Evolutionary conservation across 2,329 filamentous ascomycete species (phyloP).

Genomic region (Penicillium decumbens): DNA sequence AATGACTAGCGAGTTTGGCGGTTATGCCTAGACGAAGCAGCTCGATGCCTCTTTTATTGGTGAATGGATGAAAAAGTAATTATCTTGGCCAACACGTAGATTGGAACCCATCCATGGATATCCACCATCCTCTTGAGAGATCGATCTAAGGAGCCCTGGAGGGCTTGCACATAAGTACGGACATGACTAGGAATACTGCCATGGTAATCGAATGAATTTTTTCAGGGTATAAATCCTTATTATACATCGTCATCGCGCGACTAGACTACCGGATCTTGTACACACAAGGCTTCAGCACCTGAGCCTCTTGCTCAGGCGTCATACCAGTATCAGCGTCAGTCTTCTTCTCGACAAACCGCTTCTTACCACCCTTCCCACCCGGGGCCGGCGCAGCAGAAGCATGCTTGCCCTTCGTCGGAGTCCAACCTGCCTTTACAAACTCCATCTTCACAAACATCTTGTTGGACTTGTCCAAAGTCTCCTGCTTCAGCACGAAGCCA

Average conservation of each 20-base stretch:
- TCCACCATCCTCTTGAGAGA: neutral
- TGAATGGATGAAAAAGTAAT: neutral
- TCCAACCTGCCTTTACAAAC: slow-evolving; percentile 73
- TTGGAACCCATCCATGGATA: neutral
- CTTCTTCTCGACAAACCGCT: slow-evolving; percentile 54
- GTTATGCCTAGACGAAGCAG: neutral
- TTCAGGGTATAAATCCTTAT: neutral
- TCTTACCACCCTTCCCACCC: slow-evolving; percentile 39
- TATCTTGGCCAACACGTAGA: neutral
- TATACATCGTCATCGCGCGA: neutral
- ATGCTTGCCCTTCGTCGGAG: slow-evolving; percentile 71
- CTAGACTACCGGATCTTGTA: slow-evolving; percentile 73
- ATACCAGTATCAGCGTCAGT: slow-evolving; percentile 52
- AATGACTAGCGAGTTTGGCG: slow-evolving; percentile 17
- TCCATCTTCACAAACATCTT: slow-evolving; percentile 99
- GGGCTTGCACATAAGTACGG: neutral
- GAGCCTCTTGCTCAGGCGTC: slow-evolving; percentile 56
- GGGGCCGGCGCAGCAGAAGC: slow-evolving; percentile 33
- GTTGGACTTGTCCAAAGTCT: slow-evolving; percentile 74
- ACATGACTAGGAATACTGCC: neutral
- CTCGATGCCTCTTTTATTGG: neutral
- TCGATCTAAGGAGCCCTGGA: neutral
- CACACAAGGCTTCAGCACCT: slow-evolving; percentile 88
- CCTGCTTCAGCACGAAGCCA: slow-evolving; percentile 76
- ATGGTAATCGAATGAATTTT: neutral